phyloP scores from a whole-genome alignment of 1,139 yeast genomes.

The Kurtzmaniella quercitrusa region DNA sequence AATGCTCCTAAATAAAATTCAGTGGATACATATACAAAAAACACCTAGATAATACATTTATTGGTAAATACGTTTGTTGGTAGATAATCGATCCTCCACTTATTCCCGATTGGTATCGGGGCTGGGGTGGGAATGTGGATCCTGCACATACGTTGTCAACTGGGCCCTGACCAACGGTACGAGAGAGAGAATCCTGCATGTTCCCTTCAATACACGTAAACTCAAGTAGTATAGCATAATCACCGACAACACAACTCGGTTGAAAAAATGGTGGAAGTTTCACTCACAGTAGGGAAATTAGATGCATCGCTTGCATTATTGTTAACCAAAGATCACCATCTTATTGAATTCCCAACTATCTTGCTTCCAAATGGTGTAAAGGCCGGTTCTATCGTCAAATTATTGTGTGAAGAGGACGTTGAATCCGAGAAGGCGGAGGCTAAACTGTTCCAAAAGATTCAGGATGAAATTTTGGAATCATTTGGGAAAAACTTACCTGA shows the following conservation, averaged over 20 bases:
- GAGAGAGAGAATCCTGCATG: not conserved
- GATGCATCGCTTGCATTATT: conserved; percentile 92
- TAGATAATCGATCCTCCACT: too few species aligned
- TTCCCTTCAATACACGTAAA: not conserved
- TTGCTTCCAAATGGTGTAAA: conserved; percentile 84
- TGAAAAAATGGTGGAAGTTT: conserved; percentile 73
- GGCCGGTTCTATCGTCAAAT: conserved; percentile 91
- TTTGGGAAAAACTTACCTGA: conserved; percentile 76
- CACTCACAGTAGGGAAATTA: conserved; percentile 90
- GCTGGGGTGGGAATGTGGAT: too few species aligned
- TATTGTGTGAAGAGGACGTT: conserved; percentile 78
- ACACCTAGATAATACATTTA: too few species aligned
- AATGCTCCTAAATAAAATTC: too few species aligned
- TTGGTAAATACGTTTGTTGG: too few species aligned
- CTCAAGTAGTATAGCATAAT: not conserved
- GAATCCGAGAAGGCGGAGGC: conserved; percentile 62
- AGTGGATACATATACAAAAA: too few species aligned
- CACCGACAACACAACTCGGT: not conserved
- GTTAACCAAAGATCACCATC: conserved; percentile 87
- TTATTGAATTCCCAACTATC: conserved; percentile 93
- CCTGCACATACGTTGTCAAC: not conserved
- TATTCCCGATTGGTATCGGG: too few species aligned
- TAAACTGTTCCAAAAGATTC: conserved; percentile 56
- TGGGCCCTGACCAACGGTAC: too few species aligned
- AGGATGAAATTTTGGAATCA: conserved; percentile 64